Evolutionary conservation across 257 asterid species (phyloP).

Genomic region (Nicotiana knightiana): DNA sequence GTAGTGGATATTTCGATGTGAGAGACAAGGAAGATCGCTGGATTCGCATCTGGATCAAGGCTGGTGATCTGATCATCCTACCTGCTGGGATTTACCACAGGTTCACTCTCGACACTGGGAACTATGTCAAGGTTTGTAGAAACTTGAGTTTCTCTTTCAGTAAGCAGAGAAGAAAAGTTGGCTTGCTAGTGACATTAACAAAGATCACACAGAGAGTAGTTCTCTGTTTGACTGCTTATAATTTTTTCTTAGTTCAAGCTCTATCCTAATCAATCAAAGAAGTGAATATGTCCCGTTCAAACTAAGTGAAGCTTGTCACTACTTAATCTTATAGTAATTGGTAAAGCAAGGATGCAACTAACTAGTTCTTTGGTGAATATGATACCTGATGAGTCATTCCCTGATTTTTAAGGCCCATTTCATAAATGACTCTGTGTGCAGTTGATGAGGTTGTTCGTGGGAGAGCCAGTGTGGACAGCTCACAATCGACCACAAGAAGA

Average conservation of each 20-base stretch:
- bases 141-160: background rate
- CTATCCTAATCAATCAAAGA: background rate
- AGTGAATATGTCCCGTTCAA: background rate
- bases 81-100: constrained; percentile 94
- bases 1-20: constrained; percentile 77
- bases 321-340: background rate
- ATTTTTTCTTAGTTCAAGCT: background rate
- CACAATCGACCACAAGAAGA: constrained; percentile 75
- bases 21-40: constrained; percentile 66
- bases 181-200: background rate
- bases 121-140: constrained; percentile 59
- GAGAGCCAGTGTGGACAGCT: constrained; percentile 88
- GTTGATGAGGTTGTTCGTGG: constrained; percentile 86
- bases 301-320: background rate
- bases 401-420: background rate
- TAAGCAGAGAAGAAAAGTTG: background rate
- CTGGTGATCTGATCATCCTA: constrained; percentile 70
- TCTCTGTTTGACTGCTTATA: background rate
- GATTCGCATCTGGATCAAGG: constrained; percentile 72
- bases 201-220: background rate
- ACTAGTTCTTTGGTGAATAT: background rate
- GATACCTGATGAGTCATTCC: no score
- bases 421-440: constrained; percentile 17
- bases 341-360: background rate
- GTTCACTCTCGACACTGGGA: constrained; percentile 61